Conservation (phyloP, 306 rosid genomes). For the Mucuna pruriens region DNA sequence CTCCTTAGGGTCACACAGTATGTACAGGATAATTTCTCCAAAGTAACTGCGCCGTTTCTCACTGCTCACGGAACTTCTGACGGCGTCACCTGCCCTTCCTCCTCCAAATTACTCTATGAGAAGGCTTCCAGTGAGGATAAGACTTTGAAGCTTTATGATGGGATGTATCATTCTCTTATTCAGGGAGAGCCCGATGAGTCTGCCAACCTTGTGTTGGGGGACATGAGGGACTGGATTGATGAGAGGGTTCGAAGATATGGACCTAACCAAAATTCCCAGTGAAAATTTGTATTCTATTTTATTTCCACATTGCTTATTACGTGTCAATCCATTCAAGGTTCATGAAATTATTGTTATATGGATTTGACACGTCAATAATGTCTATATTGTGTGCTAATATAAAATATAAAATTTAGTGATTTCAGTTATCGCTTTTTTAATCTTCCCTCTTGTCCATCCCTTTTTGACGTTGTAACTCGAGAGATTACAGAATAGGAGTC, state of each 20-base stretch:
- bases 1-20: conserved; percentile 78
- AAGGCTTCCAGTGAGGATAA: conserved; percentile 80
- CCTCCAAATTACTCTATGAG: conserved; percentile 76
- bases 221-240: conserved; percentile 92
- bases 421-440: neutral
- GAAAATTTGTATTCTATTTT: neutral
- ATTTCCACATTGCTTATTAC: neutral
- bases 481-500: neutral
- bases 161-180: conserved; percentile 91
- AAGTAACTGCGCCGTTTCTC: conserved; percentile 79
- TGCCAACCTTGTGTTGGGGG: conserved; percentile 65
- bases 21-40: conserved; percentile 77
- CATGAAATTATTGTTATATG: conserved; percentile 7
- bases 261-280: conserved; percentile 14
- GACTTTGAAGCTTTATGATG: conserved; percentile 85
- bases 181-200: conserved; percentile 94
- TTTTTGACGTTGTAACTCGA: too few species aligned
- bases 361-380: too few species aligned
- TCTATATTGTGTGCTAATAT: neutral
- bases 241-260: conserved; percentile 65
- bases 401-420: neutral
- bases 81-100: conserved; percentile 87
- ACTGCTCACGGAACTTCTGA: conserved; percentile 85
- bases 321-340: neutral
- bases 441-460: too few species aligned